Percentiles rank a stretch among this genome's conserved stretches.
Conservation (phyloP, 257 asterid genomes). For the Penstemon eatonii region DNA sequence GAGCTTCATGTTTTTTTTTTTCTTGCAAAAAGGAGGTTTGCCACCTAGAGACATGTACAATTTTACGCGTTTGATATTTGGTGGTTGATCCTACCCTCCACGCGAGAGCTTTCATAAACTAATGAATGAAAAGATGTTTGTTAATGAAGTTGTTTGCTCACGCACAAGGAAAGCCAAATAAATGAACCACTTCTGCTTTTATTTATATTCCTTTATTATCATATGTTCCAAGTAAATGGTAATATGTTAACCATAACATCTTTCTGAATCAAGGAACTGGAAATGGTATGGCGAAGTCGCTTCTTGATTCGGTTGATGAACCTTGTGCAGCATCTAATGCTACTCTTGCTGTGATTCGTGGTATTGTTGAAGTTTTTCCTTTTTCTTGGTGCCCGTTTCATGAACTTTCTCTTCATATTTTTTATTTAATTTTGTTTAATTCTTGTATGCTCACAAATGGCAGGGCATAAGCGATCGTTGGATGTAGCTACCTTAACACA, state of each 20-base stretch:
- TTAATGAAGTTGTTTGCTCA: background rate
- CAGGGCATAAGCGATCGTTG: conserved; percentile 79
- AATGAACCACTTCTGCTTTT: background rate
- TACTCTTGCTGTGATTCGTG: conserved; percentile 73
- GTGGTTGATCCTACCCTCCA: background rate
- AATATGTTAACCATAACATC: conserved; percentile 14
- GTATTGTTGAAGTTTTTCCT: conserved; percentile 36
- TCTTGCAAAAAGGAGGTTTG: background rate
- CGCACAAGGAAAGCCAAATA: background rate
- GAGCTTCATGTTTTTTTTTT: background rate
- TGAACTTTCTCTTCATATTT: background rate
- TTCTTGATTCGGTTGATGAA: conserved; percentile 76
- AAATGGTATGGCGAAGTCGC: conserved; percentile 94
- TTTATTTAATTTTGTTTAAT: conserved; percentile 8
- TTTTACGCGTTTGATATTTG: background rate
- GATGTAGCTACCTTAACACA: conserved; percentile 83
- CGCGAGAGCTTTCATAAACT: background rate
- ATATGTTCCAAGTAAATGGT: background rate
- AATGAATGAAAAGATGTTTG: background rate
- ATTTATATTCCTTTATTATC: conserved; percentile 6
- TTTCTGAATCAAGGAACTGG: conserved; percentile 74
- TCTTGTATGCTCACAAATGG: conserved; percentile 30
- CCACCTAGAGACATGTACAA: conserved; percentile 1
- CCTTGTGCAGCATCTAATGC: conserved; percentile 85
- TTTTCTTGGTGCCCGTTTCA: background rate